These are phyloP conservation scores for Aureobasidium sp. DNA, from an alignment of 2,329 filamentous ascomycete genomes.

Conservation along the genomic window DNA sequence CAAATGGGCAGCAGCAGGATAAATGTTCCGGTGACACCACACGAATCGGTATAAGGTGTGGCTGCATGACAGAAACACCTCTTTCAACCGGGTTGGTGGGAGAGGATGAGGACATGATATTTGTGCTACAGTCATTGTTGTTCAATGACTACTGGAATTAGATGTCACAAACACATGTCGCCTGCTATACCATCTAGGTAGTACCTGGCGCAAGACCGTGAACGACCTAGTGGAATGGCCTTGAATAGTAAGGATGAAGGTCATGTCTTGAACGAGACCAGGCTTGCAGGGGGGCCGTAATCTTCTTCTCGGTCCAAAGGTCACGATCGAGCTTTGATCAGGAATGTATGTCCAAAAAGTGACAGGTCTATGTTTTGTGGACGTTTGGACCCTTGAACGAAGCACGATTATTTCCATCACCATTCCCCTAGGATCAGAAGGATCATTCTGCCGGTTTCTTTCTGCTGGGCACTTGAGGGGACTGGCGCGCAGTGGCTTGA, in stretches of 20 bases:
- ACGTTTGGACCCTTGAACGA: not conserved
- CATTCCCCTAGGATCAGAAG: not conserved
- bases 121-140: not conserved
- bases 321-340: not conserved
- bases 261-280: not conserved
- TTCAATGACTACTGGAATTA: not conserved
- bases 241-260: not conserved
- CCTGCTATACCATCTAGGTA: not conserved
- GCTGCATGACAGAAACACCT: conserved; percentile 10
- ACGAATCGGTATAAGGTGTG: conserved; percentile 14
- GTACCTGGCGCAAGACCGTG: conserved; percentile 3
- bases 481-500: conserved; percentile 6
- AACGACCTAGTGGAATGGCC: not conserved
- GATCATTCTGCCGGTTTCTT: not conserved
- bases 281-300: not conserved
- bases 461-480: not conserved
- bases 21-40: conserved; percentile 3
- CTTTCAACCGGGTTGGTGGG: conserved; percentile 10
- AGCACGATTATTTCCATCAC: not conserved
- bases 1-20: not conserved
- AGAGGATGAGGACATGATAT: not conserved
- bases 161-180: not conserved
- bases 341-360: conserved; percentile 2
- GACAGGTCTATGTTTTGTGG: conserved; percentile 1
- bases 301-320: not conserved